phyloP scores from a whole-genome alignment of 352 stramenopile genomes.

The Pelagophyceae sp. region DNA sequence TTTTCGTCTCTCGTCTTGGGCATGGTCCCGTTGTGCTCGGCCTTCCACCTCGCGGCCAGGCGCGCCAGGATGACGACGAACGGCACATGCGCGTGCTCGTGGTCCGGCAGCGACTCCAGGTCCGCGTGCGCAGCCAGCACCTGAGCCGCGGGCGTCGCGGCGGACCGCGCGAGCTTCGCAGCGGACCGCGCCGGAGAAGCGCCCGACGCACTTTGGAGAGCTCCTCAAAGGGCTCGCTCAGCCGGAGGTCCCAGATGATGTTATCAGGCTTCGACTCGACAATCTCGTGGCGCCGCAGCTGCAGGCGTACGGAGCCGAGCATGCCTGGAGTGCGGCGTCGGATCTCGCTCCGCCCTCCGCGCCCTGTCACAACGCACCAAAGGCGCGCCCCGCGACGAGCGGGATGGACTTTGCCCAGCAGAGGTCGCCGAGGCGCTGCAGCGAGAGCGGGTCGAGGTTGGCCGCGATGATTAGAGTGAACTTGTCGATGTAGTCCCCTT shows the following conservation, averaged over 20 bases:
- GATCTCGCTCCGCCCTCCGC: too few species aligned
- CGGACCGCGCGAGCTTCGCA: too few species aligned
- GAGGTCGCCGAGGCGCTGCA: conserved; percentile 51
- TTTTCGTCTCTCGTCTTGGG: conserved; percentile 76
- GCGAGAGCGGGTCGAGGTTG: conserved; percentile 57
- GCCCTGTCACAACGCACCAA: too few species aligned
- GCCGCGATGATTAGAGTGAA: conserved; percentile 70
- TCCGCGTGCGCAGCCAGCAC: conserved; percentile 27
- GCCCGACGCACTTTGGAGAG: conserved; percentile 39
- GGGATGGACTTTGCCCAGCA: conserved; percentile 62
- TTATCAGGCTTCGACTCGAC: conserved; percentile 76
- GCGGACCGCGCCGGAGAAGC: too few species aligned
- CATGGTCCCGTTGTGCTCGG: conserved; percentile 28
- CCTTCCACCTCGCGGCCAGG: neutral
- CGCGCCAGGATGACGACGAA: conserved; percentile 76
- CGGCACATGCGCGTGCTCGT: conserved; percentile 79
- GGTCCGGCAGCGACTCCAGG: conserved; percentile 56
- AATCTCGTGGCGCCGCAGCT: conserved; percentile 66
- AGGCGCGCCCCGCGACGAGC: conserved; percentile 65
- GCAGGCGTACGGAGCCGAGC: conserved; percentile 77
- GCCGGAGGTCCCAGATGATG: conserved; percentile 70
- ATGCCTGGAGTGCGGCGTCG: conserved; percentile 73
- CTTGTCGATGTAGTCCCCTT: conserved; percentile 51
- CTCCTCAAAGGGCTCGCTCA: conserved; percentile 60
- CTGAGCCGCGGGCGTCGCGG: neutral